Evolutionary conservation across 2,329 filamentous ascomycete genomes (phyloP), one percentile per base, ranked within the genome.

Genomic region (Clonostachys sp.): DNA sequence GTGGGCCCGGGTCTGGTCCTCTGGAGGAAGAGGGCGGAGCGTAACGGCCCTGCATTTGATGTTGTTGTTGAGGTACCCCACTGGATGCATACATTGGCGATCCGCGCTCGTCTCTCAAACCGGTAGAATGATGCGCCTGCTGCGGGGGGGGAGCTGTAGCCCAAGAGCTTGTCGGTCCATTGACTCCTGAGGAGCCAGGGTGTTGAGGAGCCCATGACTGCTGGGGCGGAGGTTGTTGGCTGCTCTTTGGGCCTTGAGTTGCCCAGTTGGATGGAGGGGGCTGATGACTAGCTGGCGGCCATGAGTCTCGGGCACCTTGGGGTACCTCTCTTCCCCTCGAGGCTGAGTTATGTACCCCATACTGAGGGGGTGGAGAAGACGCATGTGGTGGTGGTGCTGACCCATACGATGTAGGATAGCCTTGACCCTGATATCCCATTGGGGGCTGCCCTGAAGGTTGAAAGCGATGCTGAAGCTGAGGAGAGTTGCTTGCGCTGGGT

Each of bases 331-430:
- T 70, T 12, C 67, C 62, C 30, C 72, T 67, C 12, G 72, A 57
- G 13, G 65, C 59, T 18, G 70, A 56, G n/a, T 68, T 65, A 56
- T 81, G 77, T 10, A 68, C 60, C 1, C 71, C 65, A 48, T 82
- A 83, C 53, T 81, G 79, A 17, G 74, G 71, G n/a, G 75, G 70
- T n/a, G 78, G 73, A 7, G 77, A 76, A n/a, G 71, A 69, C 18
- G 68, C 66, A 53, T 72, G 72, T 5, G 62, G 55, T 34, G 65
- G 56, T 36, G 68, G 70, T 6, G 56, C 53, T 10, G 60, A 59
- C 6, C 66, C 68, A 44, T 72, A 76, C 9, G 65, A 54, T 5
- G 65, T 59, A n/a, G 70, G 60, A 51, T 78, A 78, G 5, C 66
- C 64, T 2, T 64, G 54, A 12, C 69, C 53, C 48, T 73, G 69